Percentiles rank a stretch among this genome's conserved stretches.
These are phyloP conservation scores for Blastomyces gilchristii DNA, from an alignment of 2,329 filamentous ascomycete genomes.

Conservation along the genomic window DNA sequence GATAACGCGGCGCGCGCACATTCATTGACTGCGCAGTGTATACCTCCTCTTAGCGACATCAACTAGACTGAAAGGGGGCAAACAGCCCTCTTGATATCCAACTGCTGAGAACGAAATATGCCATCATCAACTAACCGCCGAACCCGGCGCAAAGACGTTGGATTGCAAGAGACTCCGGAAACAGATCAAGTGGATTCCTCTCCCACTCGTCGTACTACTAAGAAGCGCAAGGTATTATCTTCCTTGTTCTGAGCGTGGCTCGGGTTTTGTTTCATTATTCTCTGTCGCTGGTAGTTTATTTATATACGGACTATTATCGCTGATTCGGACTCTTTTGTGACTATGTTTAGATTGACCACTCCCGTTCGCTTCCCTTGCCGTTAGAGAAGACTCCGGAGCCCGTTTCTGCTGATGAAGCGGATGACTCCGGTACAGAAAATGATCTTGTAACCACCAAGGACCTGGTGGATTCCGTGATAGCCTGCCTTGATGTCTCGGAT, in stretches of 20 bases:
- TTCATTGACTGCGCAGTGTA: not conserved
- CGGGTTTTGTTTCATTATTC: not conserved
- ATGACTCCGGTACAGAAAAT: slow-evolving; percentile 34
- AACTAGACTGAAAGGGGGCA: not conserved
- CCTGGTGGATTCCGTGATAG: slow-evolving; percentile 39
- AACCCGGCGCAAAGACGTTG: slow-evolving; percentile 37
- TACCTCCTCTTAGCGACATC: not conserved
- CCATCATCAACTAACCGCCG: slow-evolving; percentile 36
- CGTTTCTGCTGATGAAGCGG: slow-evolving; percentile 30
- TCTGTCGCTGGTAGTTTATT: not conserved
- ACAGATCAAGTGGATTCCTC: slow-evolving; percentile 40
- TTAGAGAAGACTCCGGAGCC: slow-evolving; percentile 28
- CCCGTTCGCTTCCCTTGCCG: slow-evolving; percentile 26
- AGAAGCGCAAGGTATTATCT: slow-evolving; percentile 39
- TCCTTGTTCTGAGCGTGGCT: slow-evolving; percentile 5
- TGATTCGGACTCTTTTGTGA: slow-evolving; percentile 6
- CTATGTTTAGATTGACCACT: slow-evolving; percentile 18
- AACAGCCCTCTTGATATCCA: not conserved
- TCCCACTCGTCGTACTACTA: slow-evolving; percentile 34
- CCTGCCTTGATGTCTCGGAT: slow-evolving; percentile 34
- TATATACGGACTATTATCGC: not conserved
- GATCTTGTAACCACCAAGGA: slow-evolving; percentile 36
- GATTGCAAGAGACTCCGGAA: slow-evolving; percentile 37
- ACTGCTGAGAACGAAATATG: slow-evolving; percentile 21
- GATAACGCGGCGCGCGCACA: not conserved